Evolutionary conservation across 2,329 filamentous ascomycete genomes (phyloP), one percentile per base, ranked within the genome.

Genomic region (Trichoderma sp.): DNA sequence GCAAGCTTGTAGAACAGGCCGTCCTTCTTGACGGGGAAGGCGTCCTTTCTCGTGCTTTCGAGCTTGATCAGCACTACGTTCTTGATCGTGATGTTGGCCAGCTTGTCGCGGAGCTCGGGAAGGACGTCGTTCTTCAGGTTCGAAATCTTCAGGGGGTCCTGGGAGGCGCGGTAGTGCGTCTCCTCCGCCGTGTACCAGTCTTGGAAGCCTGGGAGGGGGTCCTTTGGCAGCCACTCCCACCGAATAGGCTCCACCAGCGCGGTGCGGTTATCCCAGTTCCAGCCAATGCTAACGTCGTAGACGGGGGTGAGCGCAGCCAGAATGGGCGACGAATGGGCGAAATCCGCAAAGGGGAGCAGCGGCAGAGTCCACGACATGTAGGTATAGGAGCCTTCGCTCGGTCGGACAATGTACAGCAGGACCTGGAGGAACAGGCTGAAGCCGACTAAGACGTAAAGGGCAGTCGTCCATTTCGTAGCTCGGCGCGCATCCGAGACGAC

Each of bases 41-140:
- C 74, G 58, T 81, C 79, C 3, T 76, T 76, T 30, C 79, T 74
- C 0, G 78, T 80, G 54, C 79, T 80, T 62, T 81, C 79, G 1
- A 81, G 70, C 30, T 79, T 74, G 1, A 81, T 64, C 30, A 80
- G 66, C 14, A 81, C 68, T 1, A 81, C 72, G 58, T 81, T 78
- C 63, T 78, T 77, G 63, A 81, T 77, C 7, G 74, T 72, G 9
- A 78, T 70, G 1, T 72, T 70, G 19, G 67, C 19, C 12, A 77
- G 59, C 44, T 70, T 71, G 7, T 66, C 70, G 1, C 69, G 70
- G 6, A 77, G 70, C 2, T 68, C 67, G 3, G 73, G 61, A 1
- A 76, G 65, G 0, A 80, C 45, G 0, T 73, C 73, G 21, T 77
- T 70, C 3, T 77, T 67, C 0, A 79, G 72, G 43, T 80, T 80